Percentiles rank a stretch among this genome's conserved stretches.
phyloP scores from a whole-genome alignment of 2,329 filamentous ascomycete species.

The Aspergillus eucalypticola region DNA sequence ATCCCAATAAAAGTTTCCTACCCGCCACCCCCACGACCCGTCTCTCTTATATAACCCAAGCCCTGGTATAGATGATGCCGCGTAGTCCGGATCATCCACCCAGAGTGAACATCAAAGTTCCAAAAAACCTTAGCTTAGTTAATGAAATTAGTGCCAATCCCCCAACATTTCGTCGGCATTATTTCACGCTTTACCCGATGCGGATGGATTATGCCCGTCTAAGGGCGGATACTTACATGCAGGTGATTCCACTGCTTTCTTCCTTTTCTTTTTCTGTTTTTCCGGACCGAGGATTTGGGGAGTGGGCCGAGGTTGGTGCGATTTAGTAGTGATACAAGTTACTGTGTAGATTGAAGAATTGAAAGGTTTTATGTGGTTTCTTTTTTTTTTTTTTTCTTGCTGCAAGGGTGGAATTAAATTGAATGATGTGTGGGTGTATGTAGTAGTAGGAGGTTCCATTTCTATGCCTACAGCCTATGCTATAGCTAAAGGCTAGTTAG shows the following conservation, averaged over 20 bases:
- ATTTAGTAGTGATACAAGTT: no score
- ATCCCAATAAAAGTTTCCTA: no score
- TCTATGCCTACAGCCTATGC: no score
- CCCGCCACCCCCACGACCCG: no score
- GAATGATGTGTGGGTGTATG: no score
- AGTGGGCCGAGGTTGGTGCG: constrained; percentile 15
- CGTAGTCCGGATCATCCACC: constrained; percentile 43
- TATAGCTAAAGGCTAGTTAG: no score
- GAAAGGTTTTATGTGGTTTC: no score
- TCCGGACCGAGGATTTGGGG: constrained; percentile 12
- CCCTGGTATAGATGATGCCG: constrained; percentile 45
- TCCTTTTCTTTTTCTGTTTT: neutral
- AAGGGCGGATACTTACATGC: neutral
- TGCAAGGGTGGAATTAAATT: no score
- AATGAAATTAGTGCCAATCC: neutral
- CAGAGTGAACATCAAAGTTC: no score
- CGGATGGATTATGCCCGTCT: constrained; percentile 17
- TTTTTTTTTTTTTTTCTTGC: no score
- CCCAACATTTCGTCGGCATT: constrained; percentile 12
- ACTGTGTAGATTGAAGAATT: no score
- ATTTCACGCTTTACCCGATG: constrained; percentile 21
- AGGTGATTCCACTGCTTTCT: neutral
- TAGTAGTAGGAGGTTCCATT: no score
- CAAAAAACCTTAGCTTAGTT: neutral
- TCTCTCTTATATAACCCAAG: constrained; percentile 1